phyloP scores from a whole-genome alignment of 140 eudicot species.

The Cichorium intybus region DNA sequence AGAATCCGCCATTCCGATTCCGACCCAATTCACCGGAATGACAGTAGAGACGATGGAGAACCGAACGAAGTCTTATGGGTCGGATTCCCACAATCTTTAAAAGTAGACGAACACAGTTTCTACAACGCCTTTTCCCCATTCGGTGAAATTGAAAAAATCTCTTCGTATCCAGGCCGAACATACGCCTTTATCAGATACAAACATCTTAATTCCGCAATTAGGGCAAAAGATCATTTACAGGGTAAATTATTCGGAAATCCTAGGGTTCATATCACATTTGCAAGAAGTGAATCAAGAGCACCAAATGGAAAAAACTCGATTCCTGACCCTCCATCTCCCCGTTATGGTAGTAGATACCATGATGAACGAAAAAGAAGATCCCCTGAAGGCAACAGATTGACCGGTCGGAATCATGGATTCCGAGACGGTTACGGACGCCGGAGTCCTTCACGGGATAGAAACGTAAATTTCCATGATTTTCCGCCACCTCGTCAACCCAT shows the following conservation, averaged over 20 bases:
- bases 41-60: constrained; percentile 43
- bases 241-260: constrained; percentile 89
- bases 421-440: constrained; percentile 46
- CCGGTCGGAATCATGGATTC: constrained; percentile 38
- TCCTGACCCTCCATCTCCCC: constrained; percentile 69
- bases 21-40: constrained; percentile 40
- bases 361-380: constrained; percentile 52
- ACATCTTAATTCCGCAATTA: constrained; percentile 53
- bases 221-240: constrained; percentile 75
- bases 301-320: constrained; percentile 46
- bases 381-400: constrained; percentile 43
- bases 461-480: constrained; percentile 44
- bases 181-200: constrained; percentile 77
- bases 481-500: constrained; percentile 50
- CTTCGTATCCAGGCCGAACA: constrained; percentile 78
- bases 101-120: constrained; percentile 66
- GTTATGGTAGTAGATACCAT: constrained; percentile 50
- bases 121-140: constrained; percentile 73
- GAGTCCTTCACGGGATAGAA: constrained; percentile 60
- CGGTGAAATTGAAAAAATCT: constrained; percentile 83
- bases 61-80: constrained; percentile 95
- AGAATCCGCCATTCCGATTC: constrained; percentile 50
- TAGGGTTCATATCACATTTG: constrained; percentile 80
- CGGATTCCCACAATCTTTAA: constrained; percentile 73
- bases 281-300: constrained; percentile 57